Evolutionary conservation across 495 filamentous ascomycete genomes (phyloP).

Genomic region (Lindgomyces ingoldianus): DNA sequence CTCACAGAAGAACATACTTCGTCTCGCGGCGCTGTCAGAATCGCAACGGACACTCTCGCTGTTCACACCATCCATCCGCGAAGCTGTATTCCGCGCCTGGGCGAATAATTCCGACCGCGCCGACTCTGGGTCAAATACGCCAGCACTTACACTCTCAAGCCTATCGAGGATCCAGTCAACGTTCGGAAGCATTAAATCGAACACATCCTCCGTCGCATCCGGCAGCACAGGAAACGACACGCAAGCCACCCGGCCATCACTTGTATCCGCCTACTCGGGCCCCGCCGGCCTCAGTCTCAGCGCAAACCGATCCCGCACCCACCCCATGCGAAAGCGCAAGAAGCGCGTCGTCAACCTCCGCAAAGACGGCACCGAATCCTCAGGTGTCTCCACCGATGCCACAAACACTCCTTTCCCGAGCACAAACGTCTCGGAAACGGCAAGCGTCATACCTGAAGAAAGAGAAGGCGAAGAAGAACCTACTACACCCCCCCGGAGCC

Average conservation of each 20-base stretch:
- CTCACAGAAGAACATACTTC: conserved; percentile 84
- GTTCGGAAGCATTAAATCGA: conserved; percentile 36
- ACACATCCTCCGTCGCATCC: conserved; percentile 36
- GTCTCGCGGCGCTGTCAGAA: conserved; percentile 71
- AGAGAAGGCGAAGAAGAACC: conserved; percentile 55
- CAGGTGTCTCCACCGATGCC: conserved; percentile 42
- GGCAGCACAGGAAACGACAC: conserved; percentile 34
- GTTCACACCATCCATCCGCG: conserved; percentile 78
- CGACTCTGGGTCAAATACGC: conserved; percentile 56
- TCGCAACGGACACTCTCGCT: conserved; percentile 85
- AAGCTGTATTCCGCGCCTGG: conserved; percentile 90
- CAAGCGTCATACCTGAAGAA: conserved; percentile 52
- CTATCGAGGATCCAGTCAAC: conserved; percentile 44
- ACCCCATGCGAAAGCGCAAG: conserved; percentile 77
- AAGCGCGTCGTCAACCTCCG: conserved; percentile 91
- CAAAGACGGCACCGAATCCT: conserved; percentile 44
- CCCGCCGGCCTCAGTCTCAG: conserved; percentile 64
- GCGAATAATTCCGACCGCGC: conserved; percentile 73
- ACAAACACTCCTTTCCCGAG: conserved; percentile 40
- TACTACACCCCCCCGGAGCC: conserved; percentile 49
- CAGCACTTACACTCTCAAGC: conserved; percentile 36
- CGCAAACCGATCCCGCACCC: conserved; percentile 61
- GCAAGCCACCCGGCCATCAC: conserved; percentile 22
- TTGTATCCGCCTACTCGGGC: conserved; percentile 43
- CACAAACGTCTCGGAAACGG: conserved; percentile 53